A percentile compares a stretch with the other conserved stretches of the same genome.
Evolutionary conservation across 2,329 filamentous ascomycete genomes (phyloP).

Genomic region (Monilinia fructigena): DNA sequence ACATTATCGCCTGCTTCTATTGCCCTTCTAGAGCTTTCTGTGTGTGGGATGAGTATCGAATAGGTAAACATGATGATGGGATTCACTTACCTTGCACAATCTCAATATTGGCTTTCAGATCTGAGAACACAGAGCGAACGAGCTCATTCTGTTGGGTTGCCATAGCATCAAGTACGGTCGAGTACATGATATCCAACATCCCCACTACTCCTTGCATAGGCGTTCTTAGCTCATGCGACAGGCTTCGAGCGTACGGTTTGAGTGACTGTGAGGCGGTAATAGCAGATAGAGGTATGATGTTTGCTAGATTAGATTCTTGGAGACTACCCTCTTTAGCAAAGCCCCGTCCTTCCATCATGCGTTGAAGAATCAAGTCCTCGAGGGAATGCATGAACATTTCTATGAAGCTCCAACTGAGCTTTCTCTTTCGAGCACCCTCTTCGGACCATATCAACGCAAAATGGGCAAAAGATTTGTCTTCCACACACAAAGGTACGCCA

Average conservation of each 20-base stretch:
- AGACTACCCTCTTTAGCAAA: conserved; percentile 42
- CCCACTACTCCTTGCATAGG: conserved; percentile 76
- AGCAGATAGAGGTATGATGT: conserved; percentile 54
- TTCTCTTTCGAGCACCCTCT: conserved; percentile 55
- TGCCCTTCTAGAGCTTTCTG: conserved; percentile 68
- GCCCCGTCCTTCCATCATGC: conserved; percentile 54
- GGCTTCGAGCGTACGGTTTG: conserved; percentile 68
- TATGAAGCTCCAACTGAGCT: conserved; percentile 63
- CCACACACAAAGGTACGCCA: conserved; percentile 62
- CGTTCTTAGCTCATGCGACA: conserved; percentile 70
- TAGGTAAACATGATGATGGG: neutral
- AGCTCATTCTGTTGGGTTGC: conserved; percentile 52
- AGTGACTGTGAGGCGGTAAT: conserved; percentile 62
- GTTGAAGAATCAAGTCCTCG: conserved; percentile 63
- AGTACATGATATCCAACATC: conserved; percentile 75
- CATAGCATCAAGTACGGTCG: conserved; percentile 65
- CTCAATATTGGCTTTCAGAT: conserved; percentile 67
- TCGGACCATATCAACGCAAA: conserved; percentile 71
- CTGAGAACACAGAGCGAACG: conserved; percentile 56
- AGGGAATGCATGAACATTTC: conserved; percentile 67
- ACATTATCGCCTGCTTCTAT: conserved; percentile 75
- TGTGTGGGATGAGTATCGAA: conserved; percentile 26
- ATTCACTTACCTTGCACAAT: conserved; percentile 58
- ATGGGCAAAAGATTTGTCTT: conserved; percentile 66
- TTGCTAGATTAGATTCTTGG: conserved; percentile 38